phyloP scores from a whole-genome alignment of 176 grass and related monocot genomes.

The Saccharum officinarum region DNA sequence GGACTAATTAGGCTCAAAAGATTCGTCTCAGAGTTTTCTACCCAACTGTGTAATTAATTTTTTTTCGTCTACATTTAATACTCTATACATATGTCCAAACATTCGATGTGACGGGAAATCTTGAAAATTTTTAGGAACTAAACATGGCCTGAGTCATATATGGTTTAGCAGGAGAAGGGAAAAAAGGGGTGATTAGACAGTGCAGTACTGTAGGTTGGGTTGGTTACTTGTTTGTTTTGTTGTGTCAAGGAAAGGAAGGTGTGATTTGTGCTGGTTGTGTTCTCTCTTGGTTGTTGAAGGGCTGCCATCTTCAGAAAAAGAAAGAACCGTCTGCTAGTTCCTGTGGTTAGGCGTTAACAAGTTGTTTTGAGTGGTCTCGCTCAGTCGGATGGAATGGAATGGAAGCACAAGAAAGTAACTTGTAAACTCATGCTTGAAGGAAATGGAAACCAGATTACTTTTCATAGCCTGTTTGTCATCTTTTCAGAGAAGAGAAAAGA shows the following conservation, averaged over 20 bases:
- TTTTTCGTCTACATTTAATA: too few species aligned
- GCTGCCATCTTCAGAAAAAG: conserved; percentile 21
- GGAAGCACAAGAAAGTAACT: neutral
- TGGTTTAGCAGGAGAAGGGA: neutral
- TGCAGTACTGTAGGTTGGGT: neutral
- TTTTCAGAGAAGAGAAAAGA: too few species aligned
- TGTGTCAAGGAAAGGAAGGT: neutral
- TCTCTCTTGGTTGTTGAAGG: conserved; percentile 28
- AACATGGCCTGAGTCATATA: too few species aligned
- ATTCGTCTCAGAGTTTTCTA: too few species aligned
- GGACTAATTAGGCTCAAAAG: too few species aligned
- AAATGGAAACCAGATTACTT: neutral
- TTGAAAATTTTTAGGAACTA: too few species aligned
- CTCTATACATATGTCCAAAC: too few species aligned
- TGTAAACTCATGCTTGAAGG: neutral
- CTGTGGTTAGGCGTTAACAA: neutral
- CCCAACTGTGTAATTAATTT: too few species aligned
- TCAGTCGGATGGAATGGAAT: neutral
- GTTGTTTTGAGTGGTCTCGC: neutral
- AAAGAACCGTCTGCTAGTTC: neutral
- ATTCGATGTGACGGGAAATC: too few species aligned
- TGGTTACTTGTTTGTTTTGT: neutral
- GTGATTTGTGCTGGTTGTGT: neutral
- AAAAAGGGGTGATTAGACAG: neutral
- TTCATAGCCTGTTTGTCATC: too few species aligned